Evolutionary conservation across 148 eudicot genomes (phyloP).

Genomic region (Diospyros lotus): DNA sequence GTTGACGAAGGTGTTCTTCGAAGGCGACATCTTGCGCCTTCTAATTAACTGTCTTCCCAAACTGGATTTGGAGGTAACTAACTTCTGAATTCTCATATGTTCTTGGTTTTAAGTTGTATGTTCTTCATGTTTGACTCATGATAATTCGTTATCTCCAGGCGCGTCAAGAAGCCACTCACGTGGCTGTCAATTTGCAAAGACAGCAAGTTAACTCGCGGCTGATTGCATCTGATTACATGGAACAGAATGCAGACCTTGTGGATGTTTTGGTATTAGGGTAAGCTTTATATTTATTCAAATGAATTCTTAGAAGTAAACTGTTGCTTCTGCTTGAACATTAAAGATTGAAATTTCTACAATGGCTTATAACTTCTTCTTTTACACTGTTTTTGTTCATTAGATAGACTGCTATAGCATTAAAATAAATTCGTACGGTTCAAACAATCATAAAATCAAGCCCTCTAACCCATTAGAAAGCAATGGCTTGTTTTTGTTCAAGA

Average conservation of each 20-base stretch:
- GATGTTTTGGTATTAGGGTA: slow-evolving; percentile 45
- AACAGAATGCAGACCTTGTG: slow-evolving; percentile 38
- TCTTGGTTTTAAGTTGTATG: background rate
- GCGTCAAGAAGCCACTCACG: slow-evolving; percentile 48
- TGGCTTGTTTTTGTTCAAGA: too few species aligned
- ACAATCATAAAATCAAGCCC: too few species aligned
- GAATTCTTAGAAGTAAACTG: too few species aligned
- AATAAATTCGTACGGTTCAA: too few species aligned
- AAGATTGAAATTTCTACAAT: too few species aligned
- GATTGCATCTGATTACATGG: slow-evolving; percentile 52
- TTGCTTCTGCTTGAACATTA: too few species aligned
- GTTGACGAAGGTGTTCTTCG: slow-evolving; percentile 47
- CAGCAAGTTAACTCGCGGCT: slow-evolving; percentile 40
- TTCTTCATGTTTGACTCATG: slow-evolving; percentile 11
- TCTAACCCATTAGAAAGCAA: too few species aligned
- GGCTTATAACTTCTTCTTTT: too few species aligned
- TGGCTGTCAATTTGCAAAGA: slow-evolving; percentile 55
- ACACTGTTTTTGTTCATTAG: too few species aligned
- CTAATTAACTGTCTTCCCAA: slow-evolving; percentile 41
- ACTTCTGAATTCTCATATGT: background rate
- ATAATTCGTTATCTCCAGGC: slow-evolving; percentile 21
- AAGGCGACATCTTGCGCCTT: slow-evolving; percentile 37
- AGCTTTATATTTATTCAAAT: background rate
- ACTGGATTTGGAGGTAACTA: slow-evolving; percentile 45
- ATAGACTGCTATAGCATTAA: too few species aligned